phyloP scores from a whole-genome alignment of 805 yeast species.

The Cyberlindnera xylosilytica region DNA sequence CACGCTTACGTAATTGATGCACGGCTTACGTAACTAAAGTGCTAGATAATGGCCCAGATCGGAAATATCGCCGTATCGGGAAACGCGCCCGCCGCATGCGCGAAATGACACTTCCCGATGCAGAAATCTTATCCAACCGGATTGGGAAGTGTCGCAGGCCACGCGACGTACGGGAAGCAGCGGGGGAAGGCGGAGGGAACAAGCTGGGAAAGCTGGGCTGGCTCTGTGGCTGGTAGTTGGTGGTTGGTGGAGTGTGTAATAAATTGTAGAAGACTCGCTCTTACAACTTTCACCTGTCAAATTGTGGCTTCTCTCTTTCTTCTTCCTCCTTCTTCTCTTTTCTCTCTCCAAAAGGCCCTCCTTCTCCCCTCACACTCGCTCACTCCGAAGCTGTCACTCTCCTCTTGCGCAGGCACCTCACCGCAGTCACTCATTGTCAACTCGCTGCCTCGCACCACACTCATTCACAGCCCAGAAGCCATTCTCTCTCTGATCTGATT shows the following conservation, averaged over 20 bases:
- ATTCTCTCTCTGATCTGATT: too few species aligned
- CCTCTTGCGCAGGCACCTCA: not conserved
- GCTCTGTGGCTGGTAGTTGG: not conserved
- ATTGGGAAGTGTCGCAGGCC: constrained; percentile 9
- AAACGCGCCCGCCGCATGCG: constrained; percentile 6
- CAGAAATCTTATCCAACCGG: constrained; percentile 11
- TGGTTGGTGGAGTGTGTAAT: too few species aligned
- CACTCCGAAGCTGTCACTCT: too few species aligned
- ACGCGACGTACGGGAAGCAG: constrained; percentile 3
- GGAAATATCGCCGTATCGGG: constrained; percentile 1
- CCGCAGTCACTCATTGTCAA: not conserved
- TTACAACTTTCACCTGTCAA: too few species aligned
- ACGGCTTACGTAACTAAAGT: too few species aligned
- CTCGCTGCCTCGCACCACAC: not conserved
- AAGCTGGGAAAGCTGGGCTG: not conserved
- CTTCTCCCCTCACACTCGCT: too few species aligned
- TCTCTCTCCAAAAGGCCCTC: too few species aligned
- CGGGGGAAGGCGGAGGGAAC: not conserved
- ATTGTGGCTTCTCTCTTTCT: too few species aligned
- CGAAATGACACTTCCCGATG: constrained; percentile 4
- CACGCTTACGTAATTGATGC: too few species aligned
- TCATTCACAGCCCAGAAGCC: not conserved
- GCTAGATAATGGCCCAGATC: constrained; percentile 7
- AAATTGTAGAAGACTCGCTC: too few species aligned
- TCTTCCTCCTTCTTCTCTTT: too few species aligned